Conservation (phyloP, 2,329 filamentous ascomycete genomes). For the Pseudogymnoascus sp. region DNA sequence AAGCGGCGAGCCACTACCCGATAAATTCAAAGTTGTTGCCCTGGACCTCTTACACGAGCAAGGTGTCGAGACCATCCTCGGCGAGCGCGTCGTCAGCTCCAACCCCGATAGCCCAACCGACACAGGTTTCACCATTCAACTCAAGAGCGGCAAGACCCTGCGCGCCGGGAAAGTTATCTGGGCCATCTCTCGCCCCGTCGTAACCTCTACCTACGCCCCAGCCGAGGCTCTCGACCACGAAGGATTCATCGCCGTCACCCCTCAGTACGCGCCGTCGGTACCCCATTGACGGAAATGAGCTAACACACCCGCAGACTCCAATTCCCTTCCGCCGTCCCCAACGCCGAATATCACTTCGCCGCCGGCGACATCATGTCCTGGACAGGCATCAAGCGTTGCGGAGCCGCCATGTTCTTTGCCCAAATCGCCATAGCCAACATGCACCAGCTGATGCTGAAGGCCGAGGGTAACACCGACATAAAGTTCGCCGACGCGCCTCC, state of each 20-base stretch:
- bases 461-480: conserved; percentile 33
- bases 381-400: conserved; percentile 74
- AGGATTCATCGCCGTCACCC: conserved; percentile 55
- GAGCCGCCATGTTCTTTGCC: conserved; percentile 67
- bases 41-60: conserved; percentile 49
- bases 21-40: conserved; percentile 57
- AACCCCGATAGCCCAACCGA: conserved; percentile 38
- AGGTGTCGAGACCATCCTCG: conserved; percentile 57
- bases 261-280: conserved; percentile 35
- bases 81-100: conserved; percentile 45
- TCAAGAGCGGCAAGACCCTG: conserved; percentile 52
- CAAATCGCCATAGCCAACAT: conserved; percentile 58
- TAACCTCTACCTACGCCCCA: conserved; percentile 57
- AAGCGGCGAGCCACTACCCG: conserved; percentile 63
- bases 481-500: conserved; percentile 41
- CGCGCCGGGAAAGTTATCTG: conserved; percentile 57
- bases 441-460: conserved; percentile 49
- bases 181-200: conserved; percentile 55
- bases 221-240: conserved; percentile 48
- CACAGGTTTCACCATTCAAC: conserved; percentile 33
- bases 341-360: conserved; percentile 55
- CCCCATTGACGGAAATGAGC: not conserved
- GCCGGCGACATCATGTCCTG: conserved; percentile 62
- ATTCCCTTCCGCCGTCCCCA: conserved; percentile 45
- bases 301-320: conserved; percentile 36